A percentile compares a stretch with the other conserved stretches of the same genome.
These are phyloP conservation scores for Xylaria sp. DNA, from an alignment of 2,329 filamentous ascomycete species.

Conservation along the genomic window DNA sequence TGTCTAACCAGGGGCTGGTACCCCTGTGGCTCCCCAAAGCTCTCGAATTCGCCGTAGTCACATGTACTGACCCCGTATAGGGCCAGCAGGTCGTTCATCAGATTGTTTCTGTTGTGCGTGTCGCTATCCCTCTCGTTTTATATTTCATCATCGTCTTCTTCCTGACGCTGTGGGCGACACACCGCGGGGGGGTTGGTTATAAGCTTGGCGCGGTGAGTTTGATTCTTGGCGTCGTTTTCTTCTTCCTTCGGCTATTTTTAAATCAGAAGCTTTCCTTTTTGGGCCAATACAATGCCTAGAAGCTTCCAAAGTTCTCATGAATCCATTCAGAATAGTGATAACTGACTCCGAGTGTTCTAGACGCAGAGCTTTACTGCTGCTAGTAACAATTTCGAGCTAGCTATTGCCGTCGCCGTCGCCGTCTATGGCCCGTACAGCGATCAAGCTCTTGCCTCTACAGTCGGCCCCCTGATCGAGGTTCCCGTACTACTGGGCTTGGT, in stretches of 20 bases:
- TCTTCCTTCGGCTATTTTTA: too few species aligned
- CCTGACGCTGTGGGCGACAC: constrained; percentile 70
- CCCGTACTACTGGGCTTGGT: constrained; percentile 82
- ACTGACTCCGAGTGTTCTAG: too few species aligned
- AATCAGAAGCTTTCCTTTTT: too few species aligned
- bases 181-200: constrained; percentile 79
- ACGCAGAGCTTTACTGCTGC: constrained; percentile 91
- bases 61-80: constrained; percentile 14
- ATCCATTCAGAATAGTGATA: too few species aligned
- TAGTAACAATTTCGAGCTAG: constrained; percentile 93
- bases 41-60: background rate
- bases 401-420: constrained; percentile 87
- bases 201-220: constrained; percentile 68
- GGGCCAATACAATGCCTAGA: too few species aligned
- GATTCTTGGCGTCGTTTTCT: too few species aligned
- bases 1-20: too few species aligned
- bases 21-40: background rate
- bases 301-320: too few species aligned
- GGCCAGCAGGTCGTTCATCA: constrained; percentile 81
- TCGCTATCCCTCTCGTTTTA: constrained; percentile 82
- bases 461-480: constrained; percentile 88
- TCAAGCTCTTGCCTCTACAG: constrained; percentile 83
- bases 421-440: constrained; percentile 82
- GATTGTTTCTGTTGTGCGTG: constrained; percentile 83
- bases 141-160: constrained; percentile 85